phyloP scores from a whole-genome alignment of 805 yeast species.

The Saturnispora dispora region DNA sequence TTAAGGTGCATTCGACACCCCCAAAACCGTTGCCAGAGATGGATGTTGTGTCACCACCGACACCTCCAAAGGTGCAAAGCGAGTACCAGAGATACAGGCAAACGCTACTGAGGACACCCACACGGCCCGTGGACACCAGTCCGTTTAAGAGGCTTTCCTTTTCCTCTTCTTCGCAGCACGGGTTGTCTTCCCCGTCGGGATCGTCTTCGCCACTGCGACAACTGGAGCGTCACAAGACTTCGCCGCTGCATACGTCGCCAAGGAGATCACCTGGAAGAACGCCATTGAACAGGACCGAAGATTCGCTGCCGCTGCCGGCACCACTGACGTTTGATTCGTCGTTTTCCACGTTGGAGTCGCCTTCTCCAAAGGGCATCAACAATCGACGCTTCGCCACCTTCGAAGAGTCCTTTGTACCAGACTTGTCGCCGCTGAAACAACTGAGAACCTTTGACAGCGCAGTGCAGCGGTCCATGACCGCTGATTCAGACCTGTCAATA shows the following conservation, averaged over 20 bases:
- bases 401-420: not conserved
- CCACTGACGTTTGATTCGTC: slow-evolving; percentile 8
- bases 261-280: not conserved
- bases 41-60: not conserved
- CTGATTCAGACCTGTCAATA: slow-evolving; percentile 4
- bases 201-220: not conserved
- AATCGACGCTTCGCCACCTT: not conserved
- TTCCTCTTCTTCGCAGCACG: not conserved
- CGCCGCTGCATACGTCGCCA: not conserved
- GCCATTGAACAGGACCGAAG: not conserved
- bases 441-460: slow-evolving; percentile 1
- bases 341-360: slow-evolving; percentile 6
- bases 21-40: not conserved
- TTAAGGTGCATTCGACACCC: not conserved
- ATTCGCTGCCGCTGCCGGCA: not conserved
- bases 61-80: not conserved
- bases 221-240: not conserved
- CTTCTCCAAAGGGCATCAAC: not conserved
- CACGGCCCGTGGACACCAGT: not conserved
- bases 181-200: not conserved
- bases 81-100: not conserved
- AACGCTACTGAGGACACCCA: not conserved
- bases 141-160: not conserved
- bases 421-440: slow-evolving; percentile 3
- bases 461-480: slow-evolving; percentile 2